These are phyloP conservation scores for Clathrospora elynae DNA, from an alignment of 2,329 filamentous ascomycete species.

Conservation along the genomic window DNA sequence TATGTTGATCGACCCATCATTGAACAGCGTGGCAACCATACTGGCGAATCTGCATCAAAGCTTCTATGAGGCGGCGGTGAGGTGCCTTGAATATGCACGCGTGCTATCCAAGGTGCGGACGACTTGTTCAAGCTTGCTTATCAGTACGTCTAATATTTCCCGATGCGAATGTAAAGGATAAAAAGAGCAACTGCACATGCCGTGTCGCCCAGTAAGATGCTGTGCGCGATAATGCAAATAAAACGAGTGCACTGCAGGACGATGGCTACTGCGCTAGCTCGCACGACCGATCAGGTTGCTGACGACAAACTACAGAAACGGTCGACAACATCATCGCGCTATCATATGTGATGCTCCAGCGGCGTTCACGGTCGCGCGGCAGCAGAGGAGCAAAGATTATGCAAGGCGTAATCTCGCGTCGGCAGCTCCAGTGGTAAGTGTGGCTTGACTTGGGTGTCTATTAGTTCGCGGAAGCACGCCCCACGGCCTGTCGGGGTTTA, in stretches of 20 bases:
- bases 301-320: constrained; percentile 56
- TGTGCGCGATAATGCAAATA: constrained; percentile 13
- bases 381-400: constrained; percentile 33
- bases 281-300: constrained; percentile 20
- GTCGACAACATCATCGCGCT: constrained; percentile 69
- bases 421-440: constrained; percentile 67
- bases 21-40: constrained; percentile 74
- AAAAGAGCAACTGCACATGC: constrained; percentile 18
- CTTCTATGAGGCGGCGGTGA: constrained; percentile 78
- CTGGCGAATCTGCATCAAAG: constrained; percentile 75
- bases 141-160: constrained; percentile 51
- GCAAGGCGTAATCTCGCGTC: constrained; percentile 60
- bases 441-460: constrained; percentile 37
- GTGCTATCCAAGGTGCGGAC: constrained; percentile 63
- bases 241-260: constrained; percentile 21
- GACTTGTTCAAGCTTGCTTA: constrained; percentile 65
- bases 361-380: constrained; percentile 53
- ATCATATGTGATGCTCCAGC: constrained; percentile 67
- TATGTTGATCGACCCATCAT: constrained; percentile 79
- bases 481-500: constrained; percentile 16
- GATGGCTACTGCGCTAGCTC: constrained; percentile 19
- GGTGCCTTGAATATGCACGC: constrained; percentile 66
- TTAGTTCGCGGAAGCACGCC: constrained; percentile 22
- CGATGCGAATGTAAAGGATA: constrained; percentile 4
- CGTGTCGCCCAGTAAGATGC: constrained; percentile 16